Evolutionary conservation across 495 filamentous ascomycete species (phyloP).

Genomic region (Penicillium coffeae): DNA sequence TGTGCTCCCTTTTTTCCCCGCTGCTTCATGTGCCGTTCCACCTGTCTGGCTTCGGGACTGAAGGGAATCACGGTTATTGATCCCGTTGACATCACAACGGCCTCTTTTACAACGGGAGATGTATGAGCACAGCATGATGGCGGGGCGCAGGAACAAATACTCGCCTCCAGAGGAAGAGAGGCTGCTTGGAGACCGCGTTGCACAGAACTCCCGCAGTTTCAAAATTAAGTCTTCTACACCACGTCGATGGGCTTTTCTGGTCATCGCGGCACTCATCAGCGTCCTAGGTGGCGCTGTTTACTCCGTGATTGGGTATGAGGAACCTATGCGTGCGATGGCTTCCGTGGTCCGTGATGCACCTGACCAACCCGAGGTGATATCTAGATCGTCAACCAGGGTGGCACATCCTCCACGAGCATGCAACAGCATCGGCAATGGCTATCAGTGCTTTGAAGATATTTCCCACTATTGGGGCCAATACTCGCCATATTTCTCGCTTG

Average conservation of each 20-base stretch:
- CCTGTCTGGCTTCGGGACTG: neutral
- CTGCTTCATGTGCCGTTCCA: neutral
- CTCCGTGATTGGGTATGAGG: constrained; percentile 13
- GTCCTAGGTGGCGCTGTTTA: neutral
- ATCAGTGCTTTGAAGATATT: constrained; percentile 54
- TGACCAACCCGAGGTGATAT: constrained; percentile 6
- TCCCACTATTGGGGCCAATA: constrained; percentile 84
- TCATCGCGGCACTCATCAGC: constrained; percentile 3
- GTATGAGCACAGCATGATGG: constrained; percentile 1
- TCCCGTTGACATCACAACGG: neutral
- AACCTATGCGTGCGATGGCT: neutral
- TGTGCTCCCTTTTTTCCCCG: neutral
- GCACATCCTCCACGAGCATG: constrained; percentile 31
- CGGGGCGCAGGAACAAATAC: constrained; percentile 1
- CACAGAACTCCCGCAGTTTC: neutral
- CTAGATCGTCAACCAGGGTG: constrained; percentile 2
- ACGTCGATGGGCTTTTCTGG: constrained; percentile 1
- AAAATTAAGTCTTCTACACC: neutral
- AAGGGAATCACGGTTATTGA: neutral
- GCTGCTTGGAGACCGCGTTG: constrained; percentile 4
- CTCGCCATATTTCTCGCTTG: constrained; percentile 72
- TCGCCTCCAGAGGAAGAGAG: constrained; percentile 1
- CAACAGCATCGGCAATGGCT: constrained; percentile 58
- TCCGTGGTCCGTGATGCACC: neutral
- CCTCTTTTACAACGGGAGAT: no score